Base-by-base conservation (phyloP, 768 basidiomycete genomes). In the Trichaptum fuscoviolaceum region DNA sequence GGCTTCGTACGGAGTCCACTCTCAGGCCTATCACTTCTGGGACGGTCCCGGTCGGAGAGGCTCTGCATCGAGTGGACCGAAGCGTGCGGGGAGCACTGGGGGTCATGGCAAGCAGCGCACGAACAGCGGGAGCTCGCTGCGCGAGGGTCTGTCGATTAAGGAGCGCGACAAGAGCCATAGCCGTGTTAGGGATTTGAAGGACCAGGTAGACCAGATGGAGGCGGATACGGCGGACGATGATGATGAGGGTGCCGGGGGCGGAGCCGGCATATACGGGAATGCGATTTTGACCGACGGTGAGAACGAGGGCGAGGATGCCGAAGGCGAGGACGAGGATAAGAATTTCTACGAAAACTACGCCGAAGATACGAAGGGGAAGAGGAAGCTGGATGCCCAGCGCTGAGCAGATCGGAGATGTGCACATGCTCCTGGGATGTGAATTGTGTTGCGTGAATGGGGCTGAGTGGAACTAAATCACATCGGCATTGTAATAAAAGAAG, bases 311-410 rank as follows among this genome's bases (percentile, higher is more conserved):
- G 69, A 70, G 27, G 81, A 78, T 64, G 76, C 76, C 34, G 73
- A 73, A 20, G 75, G 17, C 62, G 66, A 66, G 35, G 83, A 82
- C 72, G 89, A 92, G 70, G 87, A 84, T 72, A 85, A 84, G 67
- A 93, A 93, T 72, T 94, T 94, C 74, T 94, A 94, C 70, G 92
- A 94, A 82, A 93, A 93, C 72, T 93, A 92, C 73, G 91, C 92
- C 17, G 89, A 90, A 75, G 79, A 80, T 68, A 80, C 79, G 60
- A 74, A 74, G 67, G 77, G 77, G 62, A 79, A 79, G 71, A 62
- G 75, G 63, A 67, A 73, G 66, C 66, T 73, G 1, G 71, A 71
- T 17, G 67, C 68, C 23, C 64, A 67, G 61, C 59, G 58, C 42
- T 52, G 42, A n/a, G n/a, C n/a, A n/a, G n/a, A 52, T 52, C 20